phyloP scores from a whole-genome alignment of 106 monocot genomes.

The Dioscorea alata region DNA sequence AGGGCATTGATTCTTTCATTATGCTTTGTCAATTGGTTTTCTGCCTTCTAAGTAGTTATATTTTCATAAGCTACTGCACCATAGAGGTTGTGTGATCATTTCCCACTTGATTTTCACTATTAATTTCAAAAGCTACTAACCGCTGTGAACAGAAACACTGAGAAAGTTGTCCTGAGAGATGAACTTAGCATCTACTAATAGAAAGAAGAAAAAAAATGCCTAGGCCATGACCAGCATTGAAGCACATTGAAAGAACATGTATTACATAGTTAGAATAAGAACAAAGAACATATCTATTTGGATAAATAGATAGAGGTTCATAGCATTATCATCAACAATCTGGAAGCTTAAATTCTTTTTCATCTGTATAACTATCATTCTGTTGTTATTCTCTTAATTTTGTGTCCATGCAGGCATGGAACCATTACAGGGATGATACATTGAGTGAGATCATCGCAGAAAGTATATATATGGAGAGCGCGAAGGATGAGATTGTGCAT shows the following conservation, averaged over 20 bases:
- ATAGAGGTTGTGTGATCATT: neutral
- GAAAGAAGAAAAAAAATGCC: too few relatives aligned
- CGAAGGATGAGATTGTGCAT: constrained; percentile 31
- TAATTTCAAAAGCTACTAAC: too few relatives aligned
- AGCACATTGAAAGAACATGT: neutral
- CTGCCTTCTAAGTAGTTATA: neutral
- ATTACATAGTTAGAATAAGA: neutral
- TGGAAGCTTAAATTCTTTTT: neutral
- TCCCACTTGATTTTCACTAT: neutral
- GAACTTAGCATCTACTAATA: too few relatives aligned
- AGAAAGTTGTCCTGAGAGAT: too few relatives aligned
- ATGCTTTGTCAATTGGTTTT: neutral
- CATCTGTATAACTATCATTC: neutral
- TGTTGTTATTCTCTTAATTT: neutral
- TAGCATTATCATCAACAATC: neutral
- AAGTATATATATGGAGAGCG: constrained; percentile 22
- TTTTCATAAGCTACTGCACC: too few relatives aligned
- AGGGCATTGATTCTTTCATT: neutral
- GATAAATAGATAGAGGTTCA: neutral
- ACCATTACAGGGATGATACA: constrained; percentile 31
- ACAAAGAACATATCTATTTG: neutral
- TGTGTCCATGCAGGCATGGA: constrained; percentile 33
- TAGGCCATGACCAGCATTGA: neutral
- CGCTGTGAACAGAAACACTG: too few relatives aligned
- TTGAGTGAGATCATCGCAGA: constrained; percentile 29